Evolutionary conservation across 2,329 filamentous ascomycete species (phyloP).

Genomic region (Venturia carpophila): DNA sequence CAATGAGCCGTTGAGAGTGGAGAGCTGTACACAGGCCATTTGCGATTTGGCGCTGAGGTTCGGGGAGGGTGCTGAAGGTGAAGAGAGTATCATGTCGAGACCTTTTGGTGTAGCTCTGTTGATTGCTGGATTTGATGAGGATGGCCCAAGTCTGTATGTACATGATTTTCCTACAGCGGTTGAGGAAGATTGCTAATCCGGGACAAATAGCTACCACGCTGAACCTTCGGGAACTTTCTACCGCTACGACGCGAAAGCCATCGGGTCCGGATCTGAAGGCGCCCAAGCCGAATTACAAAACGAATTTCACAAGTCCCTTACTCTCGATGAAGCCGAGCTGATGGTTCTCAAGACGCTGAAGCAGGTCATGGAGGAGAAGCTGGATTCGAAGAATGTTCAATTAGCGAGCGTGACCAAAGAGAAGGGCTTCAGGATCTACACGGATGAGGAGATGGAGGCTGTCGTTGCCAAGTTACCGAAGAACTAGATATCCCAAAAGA

Average conservation of each 20-base stretch:
- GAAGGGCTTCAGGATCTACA: slow-evolving; percentile 97
- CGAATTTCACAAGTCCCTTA: slow-evolving; percentile 97
- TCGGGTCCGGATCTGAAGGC: slow-evolving; percentile 93
- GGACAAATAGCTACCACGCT: slow-evolving; percentile 66
- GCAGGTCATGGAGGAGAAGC: slow-evolving; percentile 99
- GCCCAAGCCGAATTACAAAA: slow-evolving; percentile 97
- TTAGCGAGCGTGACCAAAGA: slow-evolving; percentile 96
- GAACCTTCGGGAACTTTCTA: slow-evolving; percentile 98
- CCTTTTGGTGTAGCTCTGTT: slow-evolving; percentile 94
- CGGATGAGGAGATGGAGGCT: slow-evolving; percentile 90
- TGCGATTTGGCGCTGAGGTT: slow-evolving; percentile 95
- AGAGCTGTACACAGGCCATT: slow-evolving; percentile 98
- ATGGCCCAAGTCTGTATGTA: slow-evolving; percentile 77
- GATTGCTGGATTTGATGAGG: slow-evolving; percentile 95
- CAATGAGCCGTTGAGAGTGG: slow-evolving; percentile 86
- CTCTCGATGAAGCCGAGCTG: slow-evolving; percentile 85
- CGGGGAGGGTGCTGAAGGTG: slow-evolving; percentile 92
- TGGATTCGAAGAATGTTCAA: slow-evolving; percentile 98
- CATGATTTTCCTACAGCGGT: background rate
- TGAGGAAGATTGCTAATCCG: background rate
- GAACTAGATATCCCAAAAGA: slow-evolving; percentile 31
- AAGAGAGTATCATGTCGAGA: slow-evolving; percentile 97
- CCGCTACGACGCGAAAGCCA: slow-evolving; percentile 97
- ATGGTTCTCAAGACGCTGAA: slow-evolving; percentile 95
- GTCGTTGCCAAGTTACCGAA: slow-evolving; percentile 72